Percentiles rank a stretch among this genome's conserved stretches.
Evolutionary conservation across 2,329 filamentous ascomycete species (phyloP).

Genomic region (Bipolaris bicolor): DNA sequence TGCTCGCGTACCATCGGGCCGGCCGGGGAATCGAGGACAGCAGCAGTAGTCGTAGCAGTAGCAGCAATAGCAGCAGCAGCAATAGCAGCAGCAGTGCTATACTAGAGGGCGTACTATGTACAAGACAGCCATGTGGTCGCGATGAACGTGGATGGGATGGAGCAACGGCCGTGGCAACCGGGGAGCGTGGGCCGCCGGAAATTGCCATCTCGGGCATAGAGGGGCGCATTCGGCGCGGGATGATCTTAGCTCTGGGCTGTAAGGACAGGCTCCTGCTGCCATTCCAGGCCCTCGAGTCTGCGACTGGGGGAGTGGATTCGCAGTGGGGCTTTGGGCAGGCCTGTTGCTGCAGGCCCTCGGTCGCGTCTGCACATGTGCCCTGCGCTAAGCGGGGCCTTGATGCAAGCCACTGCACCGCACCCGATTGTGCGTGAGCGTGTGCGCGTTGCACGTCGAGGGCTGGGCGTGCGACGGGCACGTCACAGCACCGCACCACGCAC

Average conservation of each 20-base stretch:
- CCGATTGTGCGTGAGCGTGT: conserved; percentile 9
- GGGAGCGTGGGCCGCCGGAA: conserved; percentile 32
- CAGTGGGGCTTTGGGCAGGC: background rate
- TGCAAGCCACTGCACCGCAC: conserved; percentile 27
- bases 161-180: conserved; percentile 28
- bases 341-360: conserved; percentile 23
- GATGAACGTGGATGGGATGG: conserved; percentile 17
- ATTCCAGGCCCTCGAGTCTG: conserved; percentile 18
- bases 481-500: conserved; percentile 2
- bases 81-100: too few relatives aligned
- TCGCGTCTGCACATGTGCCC: conserved; percentile 26
- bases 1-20: background rate
- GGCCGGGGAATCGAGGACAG: conserved; percentile 13
- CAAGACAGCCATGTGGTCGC: conserved; percentile 15
- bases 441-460: background rate
- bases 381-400: conserved; percentile 30
- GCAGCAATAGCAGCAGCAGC: too few relatives aligned
- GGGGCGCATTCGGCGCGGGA: conserved; percentile 8
- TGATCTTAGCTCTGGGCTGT: conserved; percentile 12
- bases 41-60: too few relatives aligned
- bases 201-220: conserved; percentile 7
- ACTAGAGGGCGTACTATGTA: background rate
- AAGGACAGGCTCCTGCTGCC: conserved; percentile 4
- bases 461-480: conserved; percentile 1
- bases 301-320: conserved; percentile 19